These are phyloP conservation scores for Breviolum minutum DNA, from an alignment of 73 alveolate genomes.

Conservation along the genomic window DNA sequence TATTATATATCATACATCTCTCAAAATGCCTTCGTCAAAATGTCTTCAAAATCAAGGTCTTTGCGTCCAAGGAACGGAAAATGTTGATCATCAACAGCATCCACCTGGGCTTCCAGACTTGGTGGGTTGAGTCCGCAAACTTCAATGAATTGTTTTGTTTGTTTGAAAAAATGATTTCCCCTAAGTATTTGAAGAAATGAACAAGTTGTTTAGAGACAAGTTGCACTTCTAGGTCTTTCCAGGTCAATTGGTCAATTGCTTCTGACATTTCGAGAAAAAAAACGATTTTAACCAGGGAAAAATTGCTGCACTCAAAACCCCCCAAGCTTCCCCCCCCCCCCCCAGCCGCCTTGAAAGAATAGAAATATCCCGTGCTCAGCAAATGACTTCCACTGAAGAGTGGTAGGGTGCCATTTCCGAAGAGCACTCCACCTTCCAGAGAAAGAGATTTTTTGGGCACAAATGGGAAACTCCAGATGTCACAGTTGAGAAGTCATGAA, in stretches of 20 bases:
- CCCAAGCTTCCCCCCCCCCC: neutral
- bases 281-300: neutral
- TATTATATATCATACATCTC: neutral
- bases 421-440: constrained; percentile 63
- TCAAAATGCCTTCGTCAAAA: no score
- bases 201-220: neutral
- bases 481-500: no score
- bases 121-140: no score
- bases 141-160: no score
- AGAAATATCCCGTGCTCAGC: constrained; percentile 85
- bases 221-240: neutral
- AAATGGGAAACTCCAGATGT: no score
- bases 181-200: neutral
- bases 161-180: no score
- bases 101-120: no score
- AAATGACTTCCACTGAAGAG: constrained; percentile 76
- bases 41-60: no score
- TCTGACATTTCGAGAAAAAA: neutral
- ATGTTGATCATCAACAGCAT: constrained; percentile 73
- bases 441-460: no score
- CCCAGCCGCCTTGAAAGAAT: constrained; percentile 34
- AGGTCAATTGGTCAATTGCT: no score
- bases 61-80: constrained; percentile 47
- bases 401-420: constrained; percentile 46
- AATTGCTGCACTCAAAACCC: neutral